Base-by-base conservation (phyloP, 2,329 filamentous ascomycete species). In the Fusarium decemcellulare region DNA sequence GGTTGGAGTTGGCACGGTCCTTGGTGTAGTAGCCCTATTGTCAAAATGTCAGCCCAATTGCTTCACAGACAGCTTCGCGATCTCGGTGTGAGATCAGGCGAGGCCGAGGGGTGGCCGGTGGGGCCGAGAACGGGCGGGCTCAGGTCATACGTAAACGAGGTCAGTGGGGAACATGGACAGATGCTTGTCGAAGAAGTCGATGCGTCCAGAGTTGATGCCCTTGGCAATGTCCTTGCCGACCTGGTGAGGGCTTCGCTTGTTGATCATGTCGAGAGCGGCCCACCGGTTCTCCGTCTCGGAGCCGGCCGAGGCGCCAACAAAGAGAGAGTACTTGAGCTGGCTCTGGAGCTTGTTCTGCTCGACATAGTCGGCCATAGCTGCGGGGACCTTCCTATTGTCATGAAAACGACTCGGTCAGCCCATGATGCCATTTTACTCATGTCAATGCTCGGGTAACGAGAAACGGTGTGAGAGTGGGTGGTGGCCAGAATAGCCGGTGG, bases 101-200 rank as follows among this genome's bases (percentile, higher is more conserved):
- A 71, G 9, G 68, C 68, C 68, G 65, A 55, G 58, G 40, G 39
- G 43, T 42, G 55, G 57, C 32, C 40, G 61, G 61, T 66, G 61
- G 68, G 57, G 64, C 67, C 44, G 42, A 54, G 65, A 48, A 23
- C 23, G 37, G 27, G 32, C 27, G 47, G 44, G 34, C 32, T 47
- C 47, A 29, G 37, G 44, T 43, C 82, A 77, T 82, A 90, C 88
- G 78, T 96, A 96, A 79, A 95, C 92, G 70, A 97, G 84, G 78
- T 97, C 94, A 40, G 91, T 87, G 5, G 94, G 94, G 79, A 97
- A 97, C 94, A 97, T 97, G 81, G 91, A 94, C 77, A 97, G 80
- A 83, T 97, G 94, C 84, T 97, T 97, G 80, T 97, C 94, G 78
- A 97, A 97, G 82, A 97, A 97, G 68, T 95, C 90, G 82, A 97